Evolutionary conservation across 306 rosid species (phyloP), one percentile per base, ranked within the genome.

Genomic region (Ormosia semicastrata): DNA sequence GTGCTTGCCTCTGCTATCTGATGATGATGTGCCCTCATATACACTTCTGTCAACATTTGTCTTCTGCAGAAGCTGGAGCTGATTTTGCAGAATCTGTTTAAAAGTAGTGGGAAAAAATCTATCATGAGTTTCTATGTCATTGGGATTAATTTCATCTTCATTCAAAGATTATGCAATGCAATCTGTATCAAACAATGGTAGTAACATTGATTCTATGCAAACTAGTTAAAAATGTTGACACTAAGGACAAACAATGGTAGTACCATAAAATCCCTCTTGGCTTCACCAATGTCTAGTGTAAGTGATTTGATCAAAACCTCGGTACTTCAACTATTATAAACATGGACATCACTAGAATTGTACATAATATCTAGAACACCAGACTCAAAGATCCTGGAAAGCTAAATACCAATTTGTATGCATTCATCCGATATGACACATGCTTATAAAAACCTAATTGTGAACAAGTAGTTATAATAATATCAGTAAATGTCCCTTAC

Each of bases 1-100:
- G 9, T 60, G 57, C 88, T 90, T 90, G 78, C 87, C 97, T 86
- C 81, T 88, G 78, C 72, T 66, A 72, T 83, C 91, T 46, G 70
- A 49, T n/a, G 64, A n/a, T 52, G 90, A 56, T 17, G 82, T 7
- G 71, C 81, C 58, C 7, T 67, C 69, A 32, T 71, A 77, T 8
- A 32, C 54, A 79, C 73, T 83, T 82, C 81, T 86, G 52, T 82
- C 80, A 1, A 70, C 75, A 75, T 77, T 83, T 46, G 80, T 75
- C 37, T 85, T 86, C 82, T 83, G 86, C 53, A 90, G 85, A 71
- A 40, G 81, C 79, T 79, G 94, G 62, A 85, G 86, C 75, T 88
- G 90, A 71, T 87, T 85, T 72, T 91, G 90, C 73, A 89, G 77
- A 58, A 75, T 62, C 97, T 88, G 83, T 73, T 40, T 3, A 5